A percentile compares a stretch with the other conserved stretches of the same genome.
Conservation (phyloP, 805 yeast species). For the Candida takata region DNA sequence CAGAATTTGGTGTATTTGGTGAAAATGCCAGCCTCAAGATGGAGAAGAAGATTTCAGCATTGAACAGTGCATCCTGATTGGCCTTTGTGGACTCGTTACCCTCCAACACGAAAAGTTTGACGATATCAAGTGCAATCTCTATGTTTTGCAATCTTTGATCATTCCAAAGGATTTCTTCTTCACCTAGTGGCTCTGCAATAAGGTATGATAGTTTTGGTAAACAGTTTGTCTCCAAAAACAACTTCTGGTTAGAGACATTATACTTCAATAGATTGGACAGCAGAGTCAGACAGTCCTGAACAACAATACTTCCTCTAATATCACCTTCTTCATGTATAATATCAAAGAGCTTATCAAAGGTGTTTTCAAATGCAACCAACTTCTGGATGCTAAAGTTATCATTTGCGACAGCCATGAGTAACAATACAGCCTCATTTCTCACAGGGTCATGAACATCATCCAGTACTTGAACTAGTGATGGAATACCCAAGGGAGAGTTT, state of each 20-base stretch:
- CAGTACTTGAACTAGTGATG: conserved; percentile 58
- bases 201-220: conserved; percentile 56
- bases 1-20: conserved; percentile 50
- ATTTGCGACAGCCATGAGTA: conserved; percentile 77
- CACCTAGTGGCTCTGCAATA: conserved; percentile 52
- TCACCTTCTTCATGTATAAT: conserved; percentile 87
- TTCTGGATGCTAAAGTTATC: conserved; percentile 85
- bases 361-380: conserved; percentile 88
- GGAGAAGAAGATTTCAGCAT: conserved; percentile 56
- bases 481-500: conserved; percentile 69
- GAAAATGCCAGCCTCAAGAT: conserved; percentile 68
- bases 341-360: conserved; percentile 75
- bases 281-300: conserved; percentile 80
- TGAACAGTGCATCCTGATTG: conserved; percentile 56
- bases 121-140: conserved; percentile 60
- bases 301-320: conserved; percentile 79
- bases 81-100: conserved; percentile 57
- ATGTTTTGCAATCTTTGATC: conserved; percentile 67
- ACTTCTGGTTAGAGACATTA: conserved; percentile 84
- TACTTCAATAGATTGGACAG: conserved; percentile 66
- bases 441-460: conserved; percentile 75
- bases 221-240: conserved; percentile 81
- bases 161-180: conserved; percentile 57
- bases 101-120: conserved; percentile 62
- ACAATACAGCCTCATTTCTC: conserved; percentile 77